A percentile compares a stretch with the other conserved stretches of the same genome.
Evolutionary conservation across 2,329 filamentous ascomycete species (phyloP).

Genomic region (Cryphonectria radicalis): DNA sequence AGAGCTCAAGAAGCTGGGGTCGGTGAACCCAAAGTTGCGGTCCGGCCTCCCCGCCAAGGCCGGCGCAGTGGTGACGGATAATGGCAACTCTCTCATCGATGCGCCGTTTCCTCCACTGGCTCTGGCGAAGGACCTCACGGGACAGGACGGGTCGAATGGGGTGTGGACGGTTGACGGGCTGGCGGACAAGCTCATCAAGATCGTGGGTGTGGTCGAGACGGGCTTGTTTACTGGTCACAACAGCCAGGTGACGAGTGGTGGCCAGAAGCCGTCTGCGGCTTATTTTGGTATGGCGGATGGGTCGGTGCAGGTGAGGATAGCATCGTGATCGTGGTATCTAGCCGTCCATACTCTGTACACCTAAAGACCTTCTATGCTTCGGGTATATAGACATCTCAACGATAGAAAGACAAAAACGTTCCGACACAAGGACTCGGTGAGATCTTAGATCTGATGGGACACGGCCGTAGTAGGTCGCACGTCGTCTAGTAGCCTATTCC

Average conservation of each 20-base stretch:
- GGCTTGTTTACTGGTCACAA: conserved; percentile 87
- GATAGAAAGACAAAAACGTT: background rate
- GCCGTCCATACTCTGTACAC: background rate
- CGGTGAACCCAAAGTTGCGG: conserved; percentile 70
- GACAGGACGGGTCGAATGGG: conserved; percentile 62
- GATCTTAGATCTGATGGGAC: background rate
- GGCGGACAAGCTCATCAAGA: conserved; percentile 73
- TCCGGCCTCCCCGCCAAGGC: conserved; percentile 76
- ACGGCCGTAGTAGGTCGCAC: background rate
- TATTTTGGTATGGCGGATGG: conserved; percentile 93
- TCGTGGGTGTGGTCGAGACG: conserved; percentile 88
- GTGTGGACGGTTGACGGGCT: conserved; percentile 81
- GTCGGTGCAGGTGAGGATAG: conserved; percentile 56
- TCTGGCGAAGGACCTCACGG: conserved; percentile 57
- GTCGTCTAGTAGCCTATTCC: background rate
- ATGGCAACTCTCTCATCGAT: conserved; percentile 88
- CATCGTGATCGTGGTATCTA: background rate
- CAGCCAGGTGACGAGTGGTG: conserved; percentile 71
- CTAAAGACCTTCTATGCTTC: background rate
- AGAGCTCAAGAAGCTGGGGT: conserved; percentile 74
- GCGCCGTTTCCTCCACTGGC: conserved; percentile 81
- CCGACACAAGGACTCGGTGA: background rate
- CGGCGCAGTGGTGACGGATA: conserved; percentile 79
- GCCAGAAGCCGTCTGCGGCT: conserved; percentile 88
- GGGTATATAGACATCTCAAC: background rate